A percentile compares a stretch with the other conserved stretches of the same genome.
Evolutionary conservation across 192 early-diverging fungal genomes (phyloP).

Genomic region (Coemansia sp.): DNA sequence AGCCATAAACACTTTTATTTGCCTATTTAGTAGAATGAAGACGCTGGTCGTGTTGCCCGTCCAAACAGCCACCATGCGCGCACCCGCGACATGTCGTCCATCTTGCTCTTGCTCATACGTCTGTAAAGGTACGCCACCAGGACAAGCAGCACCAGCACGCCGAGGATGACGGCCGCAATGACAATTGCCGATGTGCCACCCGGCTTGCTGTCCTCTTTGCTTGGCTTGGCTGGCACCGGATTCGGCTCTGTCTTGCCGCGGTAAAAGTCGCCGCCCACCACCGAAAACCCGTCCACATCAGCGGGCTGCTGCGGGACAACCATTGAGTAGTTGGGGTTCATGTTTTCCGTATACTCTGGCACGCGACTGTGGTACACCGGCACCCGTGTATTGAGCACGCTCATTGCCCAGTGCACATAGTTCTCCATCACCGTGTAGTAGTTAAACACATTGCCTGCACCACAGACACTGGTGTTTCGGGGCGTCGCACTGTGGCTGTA

Average conservation of each 20-base stretch:
- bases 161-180: conserved; percentile 13
- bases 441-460: conserved; percentile 17
- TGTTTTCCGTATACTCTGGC: conserved; percentile 29
- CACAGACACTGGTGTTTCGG: conserved; percentile 6
- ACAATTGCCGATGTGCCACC: conserved; percentile 1
- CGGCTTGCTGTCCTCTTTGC: background rate
- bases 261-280: conserved; percentile 37
- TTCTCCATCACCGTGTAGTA: conserved; percentile 41
- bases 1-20: background rate
- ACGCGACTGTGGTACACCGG: conserved; percentile 30
- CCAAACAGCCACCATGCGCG: conserved; percentile 42
- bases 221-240: background rate
- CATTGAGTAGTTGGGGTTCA: conserved; percentile 36
- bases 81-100: conserved; percentile 11
- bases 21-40: background rate
- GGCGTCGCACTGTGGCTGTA: conserved; percentile 40
- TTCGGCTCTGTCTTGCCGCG: background rate
- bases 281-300: conserved; percentile 1
- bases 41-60: conserved; percentile 5
- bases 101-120: conserved; percentile 1
- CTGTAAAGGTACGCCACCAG: conserved; percentile 10
- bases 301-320: conserved; percentile 3
- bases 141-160: conserved; percentile 6
- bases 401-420: conserved; percentile 42
- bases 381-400: conserved; percentile 19